Conservation (phyloP, 2,329 filamentous ascomycete species). For the Colletotrichum gigasporum region DNA sequence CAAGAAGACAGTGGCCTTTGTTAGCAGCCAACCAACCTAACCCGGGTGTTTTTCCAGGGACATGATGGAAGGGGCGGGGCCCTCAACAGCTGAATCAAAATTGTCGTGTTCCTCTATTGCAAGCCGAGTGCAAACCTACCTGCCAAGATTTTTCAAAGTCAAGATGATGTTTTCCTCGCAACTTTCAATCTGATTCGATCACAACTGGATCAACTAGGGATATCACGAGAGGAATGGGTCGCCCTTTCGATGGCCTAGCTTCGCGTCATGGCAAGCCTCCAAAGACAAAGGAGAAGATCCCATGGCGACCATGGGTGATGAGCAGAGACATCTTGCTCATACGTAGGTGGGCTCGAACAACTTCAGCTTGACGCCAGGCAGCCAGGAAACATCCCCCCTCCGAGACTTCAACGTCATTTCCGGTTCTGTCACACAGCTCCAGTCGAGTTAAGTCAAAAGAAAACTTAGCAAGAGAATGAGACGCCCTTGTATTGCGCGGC, state of each 20-base stretch:
- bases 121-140: not conserved
- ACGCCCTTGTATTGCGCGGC: not conserved
- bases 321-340: slow-evolving; percentile 3
- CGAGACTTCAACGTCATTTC: not conserved
- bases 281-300: not conserved
- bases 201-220: not conserved
- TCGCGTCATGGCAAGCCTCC: not conserved
- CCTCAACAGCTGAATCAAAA: not conserved
- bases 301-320: not conserved
- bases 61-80: not conserved
- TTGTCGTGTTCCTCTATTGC: not conserved
- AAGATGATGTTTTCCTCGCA: not conserved
- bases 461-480: not conserved
- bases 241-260: not conserved
- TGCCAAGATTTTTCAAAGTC: slow-evolving; percentile 1
- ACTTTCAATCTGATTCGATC: not conserved
- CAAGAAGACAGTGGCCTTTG: not conserved
- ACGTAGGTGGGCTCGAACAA: slow-evolving; percentile 4
- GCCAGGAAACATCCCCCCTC: not conserved
- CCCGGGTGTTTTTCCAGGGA: not conserved
- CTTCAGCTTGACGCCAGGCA: not conserved
- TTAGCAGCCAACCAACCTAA: not conserved
- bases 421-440: not conserved
- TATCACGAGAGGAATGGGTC: not conserved
- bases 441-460: not conserved